Evolutionary conservation across 805 yeast species (phyloP).

Genomic region (Danielia oregonensis): DNA sequence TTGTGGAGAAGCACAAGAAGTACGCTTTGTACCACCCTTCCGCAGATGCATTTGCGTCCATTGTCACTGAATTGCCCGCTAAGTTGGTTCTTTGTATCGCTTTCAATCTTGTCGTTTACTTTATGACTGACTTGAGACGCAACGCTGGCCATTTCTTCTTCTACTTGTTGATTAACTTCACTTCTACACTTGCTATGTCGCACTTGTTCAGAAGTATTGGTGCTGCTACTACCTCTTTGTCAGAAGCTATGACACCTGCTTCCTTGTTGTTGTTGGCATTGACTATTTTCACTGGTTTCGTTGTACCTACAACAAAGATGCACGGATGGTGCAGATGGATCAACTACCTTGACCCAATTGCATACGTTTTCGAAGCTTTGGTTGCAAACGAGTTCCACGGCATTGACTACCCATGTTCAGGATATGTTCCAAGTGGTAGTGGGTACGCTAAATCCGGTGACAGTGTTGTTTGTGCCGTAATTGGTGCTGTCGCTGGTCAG

Average conservation of each 20-base stretch:
- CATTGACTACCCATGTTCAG: constrained; percentile 42
- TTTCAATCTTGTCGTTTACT: constrained; percentile 50
- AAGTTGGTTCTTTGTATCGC: constrained; percentile 41
- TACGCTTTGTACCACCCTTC: constrained; percentile 58
- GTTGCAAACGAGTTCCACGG: constrained; percentile 56
- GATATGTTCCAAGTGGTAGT: constrained; percentile 45
- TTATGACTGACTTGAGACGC: constrained; percentile 51
- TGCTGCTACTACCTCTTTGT: constrained; percentile 42
- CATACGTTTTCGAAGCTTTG: constrained; percentile 55
- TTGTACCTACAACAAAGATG: constrained; percentile 53
- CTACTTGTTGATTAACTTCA: constrained; percentile 40
- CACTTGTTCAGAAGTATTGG: constrained; percentile 56
- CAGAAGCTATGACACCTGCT: constrained; percentile 59
- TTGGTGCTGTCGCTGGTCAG: constrained; percentile 14
- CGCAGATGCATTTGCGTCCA: constrained; percentile 62
- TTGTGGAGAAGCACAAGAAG: constrained; percentile 56
- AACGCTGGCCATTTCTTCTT: constrained; percentile 53
- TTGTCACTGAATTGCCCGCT: constrained; percentile 56
- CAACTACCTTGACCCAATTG: constrained; percentile 55
- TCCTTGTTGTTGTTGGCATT: constrained; percentile 46
- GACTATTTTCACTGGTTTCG: constrained; percentile 63
- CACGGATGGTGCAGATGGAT: constrained; percentile 69
- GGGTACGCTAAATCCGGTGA: too few species aligned
- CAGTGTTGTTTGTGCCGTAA: constrained; percentile 19
- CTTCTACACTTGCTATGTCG: constrained; percentile 49